Evolutionary conservation across 1,284 basidiomycete species (phyloP).

Genomic region (Marasmius fiardii): DNA sequence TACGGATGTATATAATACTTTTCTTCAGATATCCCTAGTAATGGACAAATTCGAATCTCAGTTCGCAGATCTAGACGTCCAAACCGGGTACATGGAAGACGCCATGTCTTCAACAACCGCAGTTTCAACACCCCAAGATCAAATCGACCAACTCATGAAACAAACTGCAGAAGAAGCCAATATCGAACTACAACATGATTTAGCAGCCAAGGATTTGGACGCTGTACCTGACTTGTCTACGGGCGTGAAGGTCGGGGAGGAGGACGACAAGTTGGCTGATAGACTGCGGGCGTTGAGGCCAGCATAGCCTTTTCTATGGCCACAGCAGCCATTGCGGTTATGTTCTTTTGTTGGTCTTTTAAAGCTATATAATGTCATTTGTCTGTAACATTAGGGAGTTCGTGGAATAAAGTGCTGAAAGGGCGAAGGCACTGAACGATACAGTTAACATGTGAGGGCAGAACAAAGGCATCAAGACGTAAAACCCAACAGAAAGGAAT

Average conservation of each 20-base stretch:
- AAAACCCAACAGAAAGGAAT: background rate
- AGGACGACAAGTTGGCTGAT: constrained; percentile 81
- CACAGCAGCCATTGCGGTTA: background rate
- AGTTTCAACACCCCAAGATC: constrained; percentile 93
- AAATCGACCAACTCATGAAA: constrained; percentile 89
- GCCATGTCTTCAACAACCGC: constrained; percentile 95
- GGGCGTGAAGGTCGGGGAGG: constrained; percentile 63
- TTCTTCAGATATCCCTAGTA: constrained; percentile 85
- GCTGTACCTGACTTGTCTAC: constrained; percentile 50
- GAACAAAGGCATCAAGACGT: background rate
- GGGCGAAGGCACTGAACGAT: constrained; percentile 2
- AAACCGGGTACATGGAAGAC: constrained; percentile 98
- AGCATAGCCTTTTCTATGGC: constrained; percentile 43
- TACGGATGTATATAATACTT: constrained; percentile 5
- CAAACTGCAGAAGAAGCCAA: constrained; percentile 98
- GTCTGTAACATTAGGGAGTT: constrained; percentile 10
- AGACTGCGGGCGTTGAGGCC: constrained; percentile 80
- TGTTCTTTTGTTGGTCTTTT: background rate
- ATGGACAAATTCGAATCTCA: constrained; percentile 99
- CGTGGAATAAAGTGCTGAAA: background rate
- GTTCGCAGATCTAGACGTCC: constrained; percentile 96
- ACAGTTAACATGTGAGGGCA: too few relatives aligned
- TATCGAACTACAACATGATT: constrained; percentile 91
- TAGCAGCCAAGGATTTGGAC: constrained; percentile 65
- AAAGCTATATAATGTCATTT: constrained; percentile 5